Conservation (phyloP, 225 moss, liverwort and hornwort genomes). For the Climacium dendroides region DNA sequence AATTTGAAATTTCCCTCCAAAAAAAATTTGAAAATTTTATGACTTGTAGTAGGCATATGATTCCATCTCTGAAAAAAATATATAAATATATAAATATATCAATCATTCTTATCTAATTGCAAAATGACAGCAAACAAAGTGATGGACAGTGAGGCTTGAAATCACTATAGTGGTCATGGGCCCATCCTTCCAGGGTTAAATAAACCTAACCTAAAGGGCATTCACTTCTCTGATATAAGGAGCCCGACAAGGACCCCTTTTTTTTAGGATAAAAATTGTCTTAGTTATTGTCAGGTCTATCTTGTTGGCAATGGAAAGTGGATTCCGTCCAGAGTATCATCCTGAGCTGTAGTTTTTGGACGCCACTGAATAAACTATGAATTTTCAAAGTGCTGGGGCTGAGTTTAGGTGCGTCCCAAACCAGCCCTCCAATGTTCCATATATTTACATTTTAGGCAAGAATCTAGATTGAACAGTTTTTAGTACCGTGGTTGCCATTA, state of each 20-base stretch:
- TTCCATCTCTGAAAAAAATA: accelerated
- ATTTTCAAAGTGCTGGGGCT: neutral
- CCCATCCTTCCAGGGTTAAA: neutral
- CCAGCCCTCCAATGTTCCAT: neutral
- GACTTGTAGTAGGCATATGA: neutral
- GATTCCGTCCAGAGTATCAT: neutral
- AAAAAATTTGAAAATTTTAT: neutral
- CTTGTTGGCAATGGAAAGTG: neutral
- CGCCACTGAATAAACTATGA: neutral
- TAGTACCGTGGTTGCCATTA: neutral
- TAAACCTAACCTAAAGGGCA: too few species aligned
- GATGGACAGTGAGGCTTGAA: neutral
- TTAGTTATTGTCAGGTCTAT: neutral
- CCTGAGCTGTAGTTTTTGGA: neutral
- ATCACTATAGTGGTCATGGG: neutral
- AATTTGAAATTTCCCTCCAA: neutral
- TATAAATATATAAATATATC: too few species aligned
- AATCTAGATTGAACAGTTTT: neutral
- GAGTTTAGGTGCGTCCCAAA: neutral
- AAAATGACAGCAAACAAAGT: neutral
- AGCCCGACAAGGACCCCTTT: neutral
- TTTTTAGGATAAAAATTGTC: neutral
- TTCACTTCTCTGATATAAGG: neutral
- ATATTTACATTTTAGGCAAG: neutral
- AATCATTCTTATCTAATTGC: neutral